Percentiles rank a stretch among this genome's conserved stretches.
Conservation (phyloP, 345 rosid species). For the Mercurialis annua region DNA sequence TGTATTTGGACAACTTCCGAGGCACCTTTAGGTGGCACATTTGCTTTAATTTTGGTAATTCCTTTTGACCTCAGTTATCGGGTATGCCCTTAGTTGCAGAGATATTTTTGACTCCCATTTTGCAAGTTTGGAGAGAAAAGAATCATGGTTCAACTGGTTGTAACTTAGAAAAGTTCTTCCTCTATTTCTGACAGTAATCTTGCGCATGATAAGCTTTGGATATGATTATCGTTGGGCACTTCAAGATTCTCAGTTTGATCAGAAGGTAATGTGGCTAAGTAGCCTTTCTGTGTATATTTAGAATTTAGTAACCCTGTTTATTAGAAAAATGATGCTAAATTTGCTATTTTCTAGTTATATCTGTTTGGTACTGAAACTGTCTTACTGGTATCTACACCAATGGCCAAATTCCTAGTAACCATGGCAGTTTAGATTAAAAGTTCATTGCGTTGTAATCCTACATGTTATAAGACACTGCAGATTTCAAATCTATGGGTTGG, state of each 20-base stretch:
- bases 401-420: neutral
- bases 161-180: neutral
- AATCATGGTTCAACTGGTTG: neutral
- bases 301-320: neutral
- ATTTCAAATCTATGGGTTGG: too few species aligned
- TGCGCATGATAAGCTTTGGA: slow-evolving; percentile 96
- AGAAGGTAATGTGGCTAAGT: slow-evolving; percentile 43
- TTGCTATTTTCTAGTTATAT: neutral
- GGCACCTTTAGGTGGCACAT: slow-evolving; percentile 97
- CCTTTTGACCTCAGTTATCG: slow-evolving; percentile 9
- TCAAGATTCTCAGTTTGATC: slow-evolving; percentile 59
- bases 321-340: neutral
- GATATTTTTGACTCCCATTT: neutral
- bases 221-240: slow-evolving; percentile 76
- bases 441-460: too few species aligned
- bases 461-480: too few species aligned
- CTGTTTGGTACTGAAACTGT: neutral
- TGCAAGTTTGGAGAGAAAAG: neutral
- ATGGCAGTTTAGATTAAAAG: too few species aligned
- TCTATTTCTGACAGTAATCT: slow-evolving; percentile 45
- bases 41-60: slow-evolving; percentile 89
- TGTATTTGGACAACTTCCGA: slow-evolving; percentile 67
- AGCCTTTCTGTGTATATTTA: neutral
- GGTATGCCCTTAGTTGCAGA: neutral
- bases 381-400: neutral